Conservation (phyloP, 768 basidiomycete genomes). For the Cystobasidium onofrii region DNA sequence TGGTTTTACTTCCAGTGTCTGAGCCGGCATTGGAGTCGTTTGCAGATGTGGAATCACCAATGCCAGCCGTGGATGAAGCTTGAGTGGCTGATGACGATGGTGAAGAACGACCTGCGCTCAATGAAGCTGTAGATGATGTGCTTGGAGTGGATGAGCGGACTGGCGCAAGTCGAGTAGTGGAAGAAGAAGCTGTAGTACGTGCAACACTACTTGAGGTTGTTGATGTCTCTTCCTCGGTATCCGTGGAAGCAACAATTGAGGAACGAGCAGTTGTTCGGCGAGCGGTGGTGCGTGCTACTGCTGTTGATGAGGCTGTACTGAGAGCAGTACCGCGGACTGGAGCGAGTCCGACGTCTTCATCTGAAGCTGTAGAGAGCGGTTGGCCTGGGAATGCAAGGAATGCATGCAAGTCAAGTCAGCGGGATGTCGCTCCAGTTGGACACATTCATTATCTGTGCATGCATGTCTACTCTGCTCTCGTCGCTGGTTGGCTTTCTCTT, state of each 20-base stretch:
- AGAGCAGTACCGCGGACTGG: not conserved
- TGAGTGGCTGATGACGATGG: too few relatives aligned
- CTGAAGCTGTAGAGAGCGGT: not conserved
- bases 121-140: slow-evolving; percentile 12
- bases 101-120: slow-evolving; percentile 2
- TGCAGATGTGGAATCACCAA: not conserved
- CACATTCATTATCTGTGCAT: too few relatives aligned
- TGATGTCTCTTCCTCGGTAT: not conserved
- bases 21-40: not conserved
- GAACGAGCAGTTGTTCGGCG: not conserved
- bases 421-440: too few relatives aligned
- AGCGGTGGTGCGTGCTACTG: not conserved
- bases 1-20: not conserved
- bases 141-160: not conserved
- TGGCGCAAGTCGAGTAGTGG: not conserved
- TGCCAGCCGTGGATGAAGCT: not conserved
- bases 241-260: not conserved
- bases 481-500: too few relatives aligned
- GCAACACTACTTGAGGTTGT: not conserved
- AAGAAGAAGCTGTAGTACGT: not conserved
- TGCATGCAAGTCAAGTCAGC: too few relatives aligned
- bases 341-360: not conserved
- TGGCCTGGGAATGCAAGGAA: too few relatives aligned
- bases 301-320: not conserved
- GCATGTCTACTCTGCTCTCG: too few relatives aligned